phyloP scores from a whole-genome alignment of 2,329 filamentous ascomycete genomes.

The Colletotrichum scovillei region DNA sequence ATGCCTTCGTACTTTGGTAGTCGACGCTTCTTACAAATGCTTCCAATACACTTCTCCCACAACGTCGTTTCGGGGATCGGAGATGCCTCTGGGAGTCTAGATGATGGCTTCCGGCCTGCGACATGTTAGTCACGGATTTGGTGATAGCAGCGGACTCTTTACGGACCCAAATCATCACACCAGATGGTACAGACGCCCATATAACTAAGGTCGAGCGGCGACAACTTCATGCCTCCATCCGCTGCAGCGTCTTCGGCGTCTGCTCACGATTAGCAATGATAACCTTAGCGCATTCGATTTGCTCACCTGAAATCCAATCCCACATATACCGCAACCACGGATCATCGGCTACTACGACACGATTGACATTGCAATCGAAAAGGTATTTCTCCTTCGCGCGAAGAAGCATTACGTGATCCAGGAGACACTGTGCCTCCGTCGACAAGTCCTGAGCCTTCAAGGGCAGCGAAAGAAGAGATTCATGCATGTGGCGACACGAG shows the following conservation, averaged over 20 bases:
- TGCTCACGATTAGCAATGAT: constrained; percentile 43
- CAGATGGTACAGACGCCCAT: constrained; percentile 80
- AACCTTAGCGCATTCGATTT: not conserved
- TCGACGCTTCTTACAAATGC: constrained; percentile 71
- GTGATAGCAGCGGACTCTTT: not conserved
- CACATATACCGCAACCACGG: constrained; percentile 83
- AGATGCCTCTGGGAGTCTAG: constrained; percentile 59
- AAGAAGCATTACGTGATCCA: constrained; percentile 69
- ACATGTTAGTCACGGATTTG: constrained; percentile 30
- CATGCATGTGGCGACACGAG: constrained; percentile 69
- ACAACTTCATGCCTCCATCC: constrained; percentile 76
- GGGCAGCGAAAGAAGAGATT: constrained; percentile 61
- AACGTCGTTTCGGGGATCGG: constrained; percentile 59
- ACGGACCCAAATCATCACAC: constrained; percentile 73
- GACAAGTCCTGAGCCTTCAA: constrained; percentile 59
- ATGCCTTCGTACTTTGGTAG: constrained; percentile 73
- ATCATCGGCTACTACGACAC: constrained; percentile 75
- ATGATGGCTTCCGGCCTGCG: constrained; percentile 60
- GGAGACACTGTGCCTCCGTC: constrained; percentile 60
- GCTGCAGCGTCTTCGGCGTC: constrained; percentile 73
- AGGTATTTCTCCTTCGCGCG: constrained; percentile 72
- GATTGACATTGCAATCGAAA: constrained; percentile 74
- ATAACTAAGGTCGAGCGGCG: constrained; percentile 78
- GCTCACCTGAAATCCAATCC: constrained; percentile 77
- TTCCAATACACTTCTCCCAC: constrained; percentile 72